A percentile compares a stretch with the other conserved stretches of the same genome.
These are phyloP conservation scores for Colletotrichum cereale DNA, from an alignment of 2,329 filamentous ascomycete species.

Conservation along the genomic window DNA sequence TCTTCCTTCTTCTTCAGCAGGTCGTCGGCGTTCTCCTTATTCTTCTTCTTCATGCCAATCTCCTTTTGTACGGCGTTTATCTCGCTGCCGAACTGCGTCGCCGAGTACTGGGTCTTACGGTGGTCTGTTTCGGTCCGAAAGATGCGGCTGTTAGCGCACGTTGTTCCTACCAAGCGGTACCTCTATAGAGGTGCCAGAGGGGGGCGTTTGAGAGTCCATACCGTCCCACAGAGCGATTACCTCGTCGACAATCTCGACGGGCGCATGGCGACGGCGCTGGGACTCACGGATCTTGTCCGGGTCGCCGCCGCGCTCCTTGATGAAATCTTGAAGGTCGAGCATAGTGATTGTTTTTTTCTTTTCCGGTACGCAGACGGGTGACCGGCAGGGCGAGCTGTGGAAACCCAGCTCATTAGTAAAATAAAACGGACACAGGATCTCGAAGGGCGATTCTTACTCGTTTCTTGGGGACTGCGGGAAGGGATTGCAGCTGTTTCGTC, in stretches of 20 bases:
- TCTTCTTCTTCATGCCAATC: slow-evolving; percentile 93
- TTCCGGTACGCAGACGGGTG: background rate
- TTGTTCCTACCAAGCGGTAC: background rate
- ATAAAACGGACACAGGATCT: background rate
- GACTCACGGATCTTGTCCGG: slow-evolving; percentile 93
- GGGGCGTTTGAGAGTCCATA: slow-evolving; percentile 4
- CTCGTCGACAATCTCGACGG: slow-evolving; percentile 89
- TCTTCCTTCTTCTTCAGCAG: slow-evolving; percentile 82
- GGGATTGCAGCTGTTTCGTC: slow-evolving; percentile 14
- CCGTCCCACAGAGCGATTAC: slow-evolving; percentile 80
- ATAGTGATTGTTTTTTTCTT: slow-evolving; percentile 57
- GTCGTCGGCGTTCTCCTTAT: slow-evolving; percentile 88
- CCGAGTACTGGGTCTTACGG: slow-evolving; percentile 75
- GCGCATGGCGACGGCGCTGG: slow-evolving; percentile 84
- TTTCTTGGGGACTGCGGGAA: slow-evolving; percentile 19
- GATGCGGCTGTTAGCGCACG: slow-evolving; percentile 14
- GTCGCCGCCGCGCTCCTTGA: slow-evolving; percentile 89
- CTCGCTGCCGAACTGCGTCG: slow-evolving; percentile 83
- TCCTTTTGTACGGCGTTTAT: slow-evolving; percentile 93
- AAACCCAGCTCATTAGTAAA: background rate
- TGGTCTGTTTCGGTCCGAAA: slow-evolving; percentile 20
- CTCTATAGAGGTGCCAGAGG: slow-evolving; percentile 76
- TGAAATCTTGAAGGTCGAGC: slow-evolving; percentile 84
- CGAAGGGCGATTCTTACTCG: slow-evolving; percentile 12
- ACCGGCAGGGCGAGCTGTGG: slow-evolving; percentile 11